A percentile compares a stretch with the other conserved stretches of the same genome.
phyloP scores from a whole-genome alignment of 2,329 filamentous ascomycete species.

The Ophiostoma fasciatum region DNA sequence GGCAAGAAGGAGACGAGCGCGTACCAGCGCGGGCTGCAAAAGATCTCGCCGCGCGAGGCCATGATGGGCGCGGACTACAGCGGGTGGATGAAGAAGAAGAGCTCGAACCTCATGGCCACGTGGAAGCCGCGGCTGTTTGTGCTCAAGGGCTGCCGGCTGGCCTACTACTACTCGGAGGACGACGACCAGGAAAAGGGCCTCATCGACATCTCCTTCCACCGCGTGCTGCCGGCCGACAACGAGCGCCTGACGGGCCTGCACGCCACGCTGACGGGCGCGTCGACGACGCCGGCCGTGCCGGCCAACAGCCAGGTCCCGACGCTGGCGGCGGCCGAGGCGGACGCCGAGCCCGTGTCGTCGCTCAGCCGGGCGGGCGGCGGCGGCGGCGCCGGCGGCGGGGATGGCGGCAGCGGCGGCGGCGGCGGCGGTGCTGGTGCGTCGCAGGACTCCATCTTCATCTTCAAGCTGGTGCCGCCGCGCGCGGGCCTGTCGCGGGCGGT shows the following conservation, averaged over 20 bases:
- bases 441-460: constrained; percentile 76
- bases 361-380: constrained; percentile 12
- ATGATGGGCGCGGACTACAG: constrained; percentile 82
- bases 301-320: constrained; percentile 31
- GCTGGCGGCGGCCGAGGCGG: constrained; percentile 29
- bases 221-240: constrained; percentile 86
- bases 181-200: constrained; percentile 88
- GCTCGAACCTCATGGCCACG: constrained; percentile 86
- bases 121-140: constrained; percentile 98
- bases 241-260: constrained; percentile 83
- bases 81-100: constrained; percentile 99
- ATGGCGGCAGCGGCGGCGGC: no score
- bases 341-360: constrained; percentile 24
- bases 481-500: constrained; percentile 78
- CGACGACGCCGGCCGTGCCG: constrained; percentile 44
- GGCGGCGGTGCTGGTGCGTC: no score
- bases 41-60: constrained; percentile 68
- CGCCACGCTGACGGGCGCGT: constrained; percentile 81
- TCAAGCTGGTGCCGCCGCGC: constrained; percentile 89
- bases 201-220: constrained; percentile 95
- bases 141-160: constrained; percentile 74
- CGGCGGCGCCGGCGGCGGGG: no score
- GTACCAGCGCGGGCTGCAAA: constrained; percentile 73
- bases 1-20: constrained; percentile 91
- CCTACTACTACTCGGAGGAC: constrained; percentile 91